These are phyloP conservation scores for Trichoderma simmonsii DNA, from an alignment of 2,329 filamentous ascomycete species.

Conservation along the genomic window DNA sequence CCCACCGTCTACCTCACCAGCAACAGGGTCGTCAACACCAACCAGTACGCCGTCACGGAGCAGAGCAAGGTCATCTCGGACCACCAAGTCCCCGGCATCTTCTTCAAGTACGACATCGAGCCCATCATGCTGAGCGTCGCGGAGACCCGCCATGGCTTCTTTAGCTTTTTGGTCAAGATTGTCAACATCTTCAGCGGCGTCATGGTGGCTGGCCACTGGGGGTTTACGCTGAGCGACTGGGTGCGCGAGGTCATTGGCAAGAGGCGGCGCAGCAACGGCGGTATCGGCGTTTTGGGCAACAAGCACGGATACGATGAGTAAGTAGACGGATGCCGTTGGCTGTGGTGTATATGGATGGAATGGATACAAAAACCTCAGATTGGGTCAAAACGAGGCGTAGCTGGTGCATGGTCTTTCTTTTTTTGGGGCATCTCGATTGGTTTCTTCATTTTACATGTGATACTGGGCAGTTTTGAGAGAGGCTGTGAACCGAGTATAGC, in stretches of 20 bases:
- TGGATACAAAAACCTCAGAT: neutral
- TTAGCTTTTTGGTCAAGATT: slow-evolving; percentile 74
- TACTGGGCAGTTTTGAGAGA: neutral
- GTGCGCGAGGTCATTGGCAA: slow-evolving; percentile 52
- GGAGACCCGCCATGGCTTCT: slow-evolving; percentile 72
- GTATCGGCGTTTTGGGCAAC: slow-evolving; percentile 49
- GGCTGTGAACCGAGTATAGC: neutral
- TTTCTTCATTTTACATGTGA: neutral
- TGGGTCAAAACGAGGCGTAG: neutral
- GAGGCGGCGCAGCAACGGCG: slow-evolving; percentile 43
- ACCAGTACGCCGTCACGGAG: slow-evolving; percentile 96
- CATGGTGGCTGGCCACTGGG: slow-evolving; percentile 90
- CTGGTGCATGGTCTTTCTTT: neutral
- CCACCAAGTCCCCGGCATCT: slow-evolving; percentile 76
- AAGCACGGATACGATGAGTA: slow-evolving; percentile 38
- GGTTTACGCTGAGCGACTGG: slow-evolving; percentile 83
- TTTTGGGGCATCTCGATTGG: neutral
- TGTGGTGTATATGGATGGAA: neutral
- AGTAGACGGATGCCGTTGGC: neutral
- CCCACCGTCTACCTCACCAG: slow-evolving; percentile 84
- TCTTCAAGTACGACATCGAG: slow-evolving; percentile 99
- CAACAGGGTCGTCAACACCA: slow-evolving; percentile 73
- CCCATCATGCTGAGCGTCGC: slow-evolving; percentile 84
- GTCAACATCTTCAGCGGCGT: slow-evolving; percentile 91
- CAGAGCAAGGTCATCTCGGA: slow-evolving; percentile 72